Base-by-base conservation (phyloP, 1,139 yeast genomes). In the Debaryomyces sp. region DNA sequence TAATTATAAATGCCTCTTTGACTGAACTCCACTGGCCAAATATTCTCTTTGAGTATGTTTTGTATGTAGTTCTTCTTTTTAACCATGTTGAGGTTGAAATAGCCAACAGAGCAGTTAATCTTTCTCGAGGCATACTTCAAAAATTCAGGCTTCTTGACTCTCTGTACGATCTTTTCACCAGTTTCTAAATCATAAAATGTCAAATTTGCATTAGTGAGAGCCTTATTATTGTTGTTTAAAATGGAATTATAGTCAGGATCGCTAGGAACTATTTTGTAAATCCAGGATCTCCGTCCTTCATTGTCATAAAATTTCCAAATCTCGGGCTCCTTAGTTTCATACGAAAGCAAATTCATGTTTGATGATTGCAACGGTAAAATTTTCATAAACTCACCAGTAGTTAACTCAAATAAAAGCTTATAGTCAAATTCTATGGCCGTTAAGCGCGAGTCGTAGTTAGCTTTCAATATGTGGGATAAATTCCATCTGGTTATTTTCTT, bases 211-310 rank as follows among this genome's bases (percentile, higher is more conserved):
- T 50, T 55, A 15, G 48, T 41, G 12, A 43, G 41, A 9, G 41
- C 40, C 26, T 45, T 42, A 5, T 33, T 27, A 17, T 35, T 53
- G 6, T 65, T 61, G 42, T 64, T 58, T 18, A 68, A 41, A 38
- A 71, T 63, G 52, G 67, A 66, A 54, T 65, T 65, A 55, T 66
- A 69, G 13, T 68, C 68, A 4, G 72, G 68, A 50, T 72, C 71
- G 2, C 57, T 50, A 15, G 66, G 58, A 13, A 71, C 77, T 21
- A 82, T 68, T 60, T 80, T 81, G 62, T 83, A 87, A 18, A 89
- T 65, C 96, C 96, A 90, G n/a, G 89, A 84, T 52, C 97, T 75
- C 54, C 96, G 76, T 5, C 96, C 96, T 66, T 74, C 82, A 59
- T 72, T 82, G 64, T 68, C 85, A 57, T 67, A 81, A 59, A 73